A percentile compares a stretch with the other conserved stretches of the same genome.
Evolutionary conservation across 208 protist genomes (phyloP).

Genomic region (Trypanosoma congolense): DNA sequence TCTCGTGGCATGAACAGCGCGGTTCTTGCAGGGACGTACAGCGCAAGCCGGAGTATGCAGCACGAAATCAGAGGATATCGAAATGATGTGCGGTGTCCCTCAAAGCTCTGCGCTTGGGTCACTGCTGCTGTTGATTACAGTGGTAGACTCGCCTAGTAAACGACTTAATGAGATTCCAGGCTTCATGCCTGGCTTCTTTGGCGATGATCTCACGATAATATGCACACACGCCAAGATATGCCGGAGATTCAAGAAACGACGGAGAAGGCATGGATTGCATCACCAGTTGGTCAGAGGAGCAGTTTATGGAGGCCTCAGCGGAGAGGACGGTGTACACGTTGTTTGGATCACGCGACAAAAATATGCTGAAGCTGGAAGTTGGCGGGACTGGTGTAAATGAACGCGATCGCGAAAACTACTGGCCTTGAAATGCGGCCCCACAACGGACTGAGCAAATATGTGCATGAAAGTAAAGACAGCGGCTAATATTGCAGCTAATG

Average conservation of each 20-base stretch:
- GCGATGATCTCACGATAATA: constrained; percentile 29
- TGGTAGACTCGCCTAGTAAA: constrained; percentile 26
- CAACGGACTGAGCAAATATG: constrained; percentile 6
- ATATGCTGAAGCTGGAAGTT: not conserved
- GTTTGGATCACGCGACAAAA: constrained; percentile 1
- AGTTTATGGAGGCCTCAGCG: constrained; percentile 5
- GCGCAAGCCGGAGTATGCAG: constrained; percentile 15
- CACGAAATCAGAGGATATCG: constrained; percentile 3
- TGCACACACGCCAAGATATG: not conserved
- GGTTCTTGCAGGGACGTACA: constrained; percentile 9
- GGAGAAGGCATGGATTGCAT: not conserved
- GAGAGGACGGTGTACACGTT: constrained; percentile 3
- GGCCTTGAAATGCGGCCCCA: constrained; percentile 7
- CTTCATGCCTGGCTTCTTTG: constrained; percentile 25
- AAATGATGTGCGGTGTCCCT: constrained; percentile 19
- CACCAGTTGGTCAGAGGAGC: not conserved
- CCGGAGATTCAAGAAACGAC: not conserved
- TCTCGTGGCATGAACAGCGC: constrained; percentile 15
- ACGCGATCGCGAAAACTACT: constrained; percentile 8
- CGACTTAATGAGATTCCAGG: constrained; percentile 4
- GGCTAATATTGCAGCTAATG: constrained; percentile 1
- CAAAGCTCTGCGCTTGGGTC: constrained; percentile 26
- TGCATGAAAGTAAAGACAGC: not conserved
- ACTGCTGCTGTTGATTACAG: constrained; percentile 27
- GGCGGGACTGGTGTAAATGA: not conserved